Evolutionary conservation across 805 yeast genomes (phyloP), one percentile per base, ranked within the genome.

Genomic region (Zygosaccharomyces bailii): DNA sequence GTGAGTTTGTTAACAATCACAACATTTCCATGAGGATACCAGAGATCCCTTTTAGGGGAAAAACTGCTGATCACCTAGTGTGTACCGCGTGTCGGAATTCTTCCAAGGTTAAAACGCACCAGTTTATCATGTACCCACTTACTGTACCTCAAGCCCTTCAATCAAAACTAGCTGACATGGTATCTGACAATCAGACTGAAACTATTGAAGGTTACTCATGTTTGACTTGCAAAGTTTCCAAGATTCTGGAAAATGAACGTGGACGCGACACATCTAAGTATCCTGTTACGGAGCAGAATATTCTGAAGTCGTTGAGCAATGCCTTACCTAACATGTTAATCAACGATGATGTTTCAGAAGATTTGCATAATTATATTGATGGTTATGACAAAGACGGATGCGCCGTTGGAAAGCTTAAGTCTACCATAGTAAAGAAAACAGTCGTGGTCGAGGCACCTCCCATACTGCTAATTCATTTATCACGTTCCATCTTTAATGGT

Each of bases 151-250:
- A 71, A 45, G 53, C 61, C 42, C 57, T 63, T 30, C 50, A 71
- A 9, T 73, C 79, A 0, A 64, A 69, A 1, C 61, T 90, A 31
- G 73, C 72, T 2, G 73, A 74, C 1, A 67, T 91, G 55, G 63
- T 90, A 18, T 68, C 69, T 27, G 72, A 74, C 9, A 76, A 75
- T 51, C 80, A 80, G 51, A 69, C 75, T 2, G 93, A 88, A 46
- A 78, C 84, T 2, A 80, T 82, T 37, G 86, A 84, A 32, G 88
- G 81, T 14, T 95, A 87, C 56, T 84, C 86, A 33, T 91, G 99
- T 59, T 62, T 82, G 34, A 70, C 75, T 44, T 91, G 99, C 61
- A 74, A 83, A 43, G 61, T 80, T 11, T 60, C 59, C 20, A 69
- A 69, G 4, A 70, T 76, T n/a, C 36, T 75, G 31, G 56, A 57